Evolutionary conservation across 192 early-diverging fungal species (phyloP).

Genomic region (Backusella circina): DNA sequence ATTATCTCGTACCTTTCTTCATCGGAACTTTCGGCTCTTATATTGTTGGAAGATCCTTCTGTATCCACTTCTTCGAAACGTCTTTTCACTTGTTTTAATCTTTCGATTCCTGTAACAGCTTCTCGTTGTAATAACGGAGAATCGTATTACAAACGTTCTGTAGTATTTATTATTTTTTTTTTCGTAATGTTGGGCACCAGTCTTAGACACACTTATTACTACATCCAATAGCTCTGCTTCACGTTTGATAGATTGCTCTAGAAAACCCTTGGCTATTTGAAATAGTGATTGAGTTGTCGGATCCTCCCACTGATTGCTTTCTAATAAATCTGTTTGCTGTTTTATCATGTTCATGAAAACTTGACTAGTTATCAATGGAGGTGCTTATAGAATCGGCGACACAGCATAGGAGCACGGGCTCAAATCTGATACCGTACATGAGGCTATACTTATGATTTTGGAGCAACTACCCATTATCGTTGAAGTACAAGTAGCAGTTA

Average conservation of each 20-base stretch:
- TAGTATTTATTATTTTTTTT: background rate
- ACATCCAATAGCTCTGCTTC: slow-evolving; percentile 5
- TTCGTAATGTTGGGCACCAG: background rate
- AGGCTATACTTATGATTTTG: slow-evolving; percentile 1
- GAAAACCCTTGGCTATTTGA: slow-evolving; percentile 10
- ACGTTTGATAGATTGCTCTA: background rate
- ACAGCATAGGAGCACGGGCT: background rate
- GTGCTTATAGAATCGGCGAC: background rate
- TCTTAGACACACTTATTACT: background rate
- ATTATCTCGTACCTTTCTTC: slow-evolving; percentile 4
- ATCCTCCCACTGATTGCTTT: slow-evolving; percentile 2
- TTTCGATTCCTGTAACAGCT: background rate
- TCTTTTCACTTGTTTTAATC: background rate
- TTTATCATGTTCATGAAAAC: background rate
- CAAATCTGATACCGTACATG: background rate
- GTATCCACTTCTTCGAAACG: background rate
- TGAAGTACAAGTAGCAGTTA: background rate
- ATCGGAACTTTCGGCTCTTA: background rate
- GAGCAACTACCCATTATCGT: background rate
- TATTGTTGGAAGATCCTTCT: slow-evolving; percentile 1
- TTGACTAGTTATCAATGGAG: background rate
- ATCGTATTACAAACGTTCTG: too few species aligned
- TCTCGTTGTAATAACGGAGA: too few species aligned
- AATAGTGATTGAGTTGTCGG: slow-evolving; percentile 6
- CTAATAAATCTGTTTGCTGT: background rate